Evolutionary conservation across 2,329 filamentous ascomycete species (phyloP), one percentile per base, ranked within the genome.

Genomic region (Simplicillium sp.): DNA sequence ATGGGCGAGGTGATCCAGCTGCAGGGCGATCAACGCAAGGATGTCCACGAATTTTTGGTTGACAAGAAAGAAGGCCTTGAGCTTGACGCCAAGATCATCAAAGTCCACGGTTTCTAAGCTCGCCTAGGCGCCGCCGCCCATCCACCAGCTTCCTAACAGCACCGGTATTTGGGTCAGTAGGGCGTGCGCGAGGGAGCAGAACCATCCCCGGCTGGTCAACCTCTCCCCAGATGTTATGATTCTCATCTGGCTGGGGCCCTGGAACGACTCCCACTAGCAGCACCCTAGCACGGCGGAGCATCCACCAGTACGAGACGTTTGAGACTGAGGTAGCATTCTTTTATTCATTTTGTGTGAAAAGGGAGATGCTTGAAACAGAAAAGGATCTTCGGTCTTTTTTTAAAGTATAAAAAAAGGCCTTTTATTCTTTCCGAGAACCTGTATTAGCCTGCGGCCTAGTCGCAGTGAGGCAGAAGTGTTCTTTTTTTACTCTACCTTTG

Each of bases 1-100:
- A 95, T 96, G 87, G 90, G 90, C 65, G 89, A 97, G 77, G 90
- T 97, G 77, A 96, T 98, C 64, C 92, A 98, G 77, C 84, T 98
- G 62, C 92, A 98, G 71, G 92, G 92, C 60, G 92, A 98, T 67
- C 92, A 98, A 77, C 90, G 92, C 71, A 94, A 94, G 73, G 88
- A 95, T 80, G 86, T 96, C 65, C 86, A 94, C 68, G 88, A 96
- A 62, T 98, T 97, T 75, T 82, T 97, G 68, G 81, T 82, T 70
- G 86, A 95, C 73, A 94, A 94, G 78, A 87, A 89, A 69, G 86
- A 89, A 62, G 90, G 90, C 59, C 78, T 97, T 58, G 87, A 87
- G 67, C 82, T 96, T 62, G 87, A 96, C 70, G 76, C 82, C 67
- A 94, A 96, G 80, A 94, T 84, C 70, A 95, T 97, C 73, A 96